Conservation (phyloP, 1,139 yeast genomes). For the Geotrichum reessii region DNA sequence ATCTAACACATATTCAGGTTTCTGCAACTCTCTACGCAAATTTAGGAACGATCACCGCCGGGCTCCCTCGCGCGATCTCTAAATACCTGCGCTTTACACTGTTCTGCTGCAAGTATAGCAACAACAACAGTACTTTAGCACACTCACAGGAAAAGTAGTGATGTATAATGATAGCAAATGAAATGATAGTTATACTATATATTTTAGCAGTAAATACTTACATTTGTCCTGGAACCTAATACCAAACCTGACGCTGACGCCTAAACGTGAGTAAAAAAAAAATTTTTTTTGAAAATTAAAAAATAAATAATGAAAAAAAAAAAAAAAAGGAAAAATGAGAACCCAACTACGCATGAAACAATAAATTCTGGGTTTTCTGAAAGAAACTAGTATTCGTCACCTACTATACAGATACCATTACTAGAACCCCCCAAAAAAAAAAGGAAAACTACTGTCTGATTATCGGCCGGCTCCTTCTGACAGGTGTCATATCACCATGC, state of each 20-base stretch:
- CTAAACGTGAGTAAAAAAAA: not conserved
- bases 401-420: not conserved
- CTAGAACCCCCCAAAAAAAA: too few species aligned
- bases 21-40: not conserved
- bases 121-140: not conserved
- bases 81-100: not conserved
- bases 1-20: not conserved
- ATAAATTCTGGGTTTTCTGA: not conserved
- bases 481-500: constrained; percentile 7
- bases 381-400: not conserved
- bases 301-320: not conserved
- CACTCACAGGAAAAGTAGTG: not conserved
- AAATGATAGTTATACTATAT: not conserved
- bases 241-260: not conserved
- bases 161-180: not conserved
- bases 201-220: not conserved
- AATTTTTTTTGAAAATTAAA: too few species aligned
- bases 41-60: not conserved
- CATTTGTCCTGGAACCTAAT: not conserved
- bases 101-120: not conserved
- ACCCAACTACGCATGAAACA: not conserved
- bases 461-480: constrained; percentile 12
- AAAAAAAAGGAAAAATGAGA: too few species aligned
- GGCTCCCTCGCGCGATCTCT: not conserved
- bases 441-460: constrained; percentile 4